Conservation (phyloP, 768 basidiomycete genomes). For the Mycena latifolia region DNA sequence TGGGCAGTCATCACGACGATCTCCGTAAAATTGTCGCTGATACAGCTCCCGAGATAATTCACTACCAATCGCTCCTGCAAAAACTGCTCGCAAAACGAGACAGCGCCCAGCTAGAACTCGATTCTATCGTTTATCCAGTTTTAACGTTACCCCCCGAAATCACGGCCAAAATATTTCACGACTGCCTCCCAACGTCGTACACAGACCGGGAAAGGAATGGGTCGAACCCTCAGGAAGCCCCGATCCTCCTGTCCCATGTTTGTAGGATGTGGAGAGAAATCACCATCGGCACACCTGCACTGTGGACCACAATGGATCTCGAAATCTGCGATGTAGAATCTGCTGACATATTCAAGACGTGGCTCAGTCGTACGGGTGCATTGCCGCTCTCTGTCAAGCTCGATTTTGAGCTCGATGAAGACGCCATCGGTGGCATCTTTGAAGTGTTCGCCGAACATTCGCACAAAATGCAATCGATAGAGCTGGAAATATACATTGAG, state of each 20-base stretch:
- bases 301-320: conserved; percentile 11
- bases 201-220: neutral
- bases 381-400: conserved; percentile 12
- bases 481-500: neutral
- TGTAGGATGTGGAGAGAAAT: neutral
- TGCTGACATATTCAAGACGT: neutral
- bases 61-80: neutral
- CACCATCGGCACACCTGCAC: neutral
- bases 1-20: neutral
- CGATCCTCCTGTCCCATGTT: conserved; percentile 2
- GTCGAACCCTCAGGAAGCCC: neutral
- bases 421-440: neutral
- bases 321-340: neutral
- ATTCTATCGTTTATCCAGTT: neutral
- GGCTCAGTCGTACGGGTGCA: conserved; percentile 7
- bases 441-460: neutral
- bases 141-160: conserved; percentile 7
- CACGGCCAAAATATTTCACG: neutral
- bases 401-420: neutral
- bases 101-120: neutral
- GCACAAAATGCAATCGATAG: neutral
- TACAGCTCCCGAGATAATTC: neutral
- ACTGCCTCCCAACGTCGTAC: neutral
- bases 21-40: neutral
- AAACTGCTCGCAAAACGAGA: neutral